phyloP scores from a whole-genome alignment of 306 rosid genomes.

The Vigna reflexopilosa region DNA sequence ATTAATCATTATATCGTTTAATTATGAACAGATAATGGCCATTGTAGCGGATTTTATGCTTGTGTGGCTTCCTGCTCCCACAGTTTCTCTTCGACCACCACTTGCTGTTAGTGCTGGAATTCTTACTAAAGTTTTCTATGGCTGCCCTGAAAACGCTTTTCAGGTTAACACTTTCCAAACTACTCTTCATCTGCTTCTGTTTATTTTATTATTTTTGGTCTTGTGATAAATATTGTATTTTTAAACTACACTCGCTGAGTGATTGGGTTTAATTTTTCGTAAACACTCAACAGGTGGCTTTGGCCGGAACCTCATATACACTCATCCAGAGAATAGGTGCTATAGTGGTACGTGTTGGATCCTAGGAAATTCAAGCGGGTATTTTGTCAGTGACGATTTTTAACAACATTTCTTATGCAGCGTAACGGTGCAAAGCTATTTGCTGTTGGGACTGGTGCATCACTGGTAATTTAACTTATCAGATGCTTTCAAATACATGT shows the following conservation, averaged over 20 bases:
- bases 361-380: constrained; percentile 17
- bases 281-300: constrained; percentile 58
- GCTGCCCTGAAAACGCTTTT: constrained; percentile 97
- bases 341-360: constrained; percentile 61
- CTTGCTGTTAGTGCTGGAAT: constrained; percentile 76
- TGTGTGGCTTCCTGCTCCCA: constrained; percentile 95
- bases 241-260: constrained; percentile 5
- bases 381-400: constrained; percentile 22
- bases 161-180: constrained; percentile 62
- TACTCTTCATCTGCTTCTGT: constrained; percentile 2
- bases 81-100: constrained; percentile 83
- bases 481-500: background rate
- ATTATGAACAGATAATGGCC: constrained; percentile 79
- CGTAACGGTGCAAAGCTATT: constrained; percentile 91
- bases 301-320: constrained; percentile 62
- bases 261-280: constrained; percentile 24
- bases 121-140: constrained; percentile 79
- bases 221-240: background rate
- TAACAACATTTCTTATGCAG: constrained; percentile 58
- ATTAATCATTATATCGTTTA: background rate
- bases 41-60: constrained; percentile 98
- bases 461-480: constrained; percentile 52
- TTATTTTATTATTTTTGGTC: constrained; percentile 1
- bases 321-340: constrained; percentile 71
- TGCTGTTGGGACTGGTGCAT: constrained; percentile 90